Base-by-base conservation (phyloP, 2,329 filamentous ascomycete genomes). In the Beauveria rudraprayagi region DNA sequence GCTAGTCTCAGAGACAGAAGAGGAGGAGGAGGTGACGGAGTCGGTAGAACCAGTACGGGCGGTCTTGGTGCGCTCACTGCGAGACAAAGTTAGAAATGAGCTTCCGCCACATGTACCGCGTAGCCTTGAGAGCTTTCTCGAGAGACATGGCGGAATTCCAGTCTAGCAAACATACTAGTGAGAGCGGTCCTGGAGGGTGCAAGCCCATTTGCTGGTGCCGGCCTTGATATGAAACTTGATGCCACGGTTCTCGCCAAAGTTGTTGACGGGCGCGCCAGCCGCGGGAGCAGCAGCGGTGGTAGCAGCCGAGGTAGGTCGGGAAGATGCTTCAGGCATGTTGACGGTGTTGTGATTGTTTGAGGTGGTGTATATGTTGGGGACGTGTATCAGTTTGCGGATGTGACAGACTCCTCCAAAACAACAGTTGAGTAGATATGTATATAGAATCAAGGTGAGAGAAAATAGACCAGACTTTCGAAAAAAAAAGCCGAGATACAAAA, bases 151-250 rank as follows among this genome's bases (percentile, higher is more conserved):
- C 16, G 17, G 19, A 34, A 50, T 28, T 17, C 3, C 37, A 28
- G 17, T 19, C 26, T 43, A 10, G 10, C 17, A 3, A 41, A 71
- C 77, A 63, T 75, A 80, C 78, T 79, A 78, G 14, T 69, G 60
- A 63, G 67, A 62, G 60, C 78, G 76, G 69, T 80, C 77, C 63
- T 78, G 73, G 5, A 80, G 68, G 22, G 73, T 74, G 69, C 77
- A 80, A 46, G 68, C 57, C 67, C 72, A 76, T 52, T 68, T 70
- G 53, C 70, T 64, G 66, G 72, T 70, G 63, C 77, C 77, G 46
- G 78, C 72, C 70, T 74, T 75, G 70, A 81, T 75, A 52, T 76
- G 68, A 71, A 81, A 81, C 69, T 73, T 73, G 72, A 81, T 72
- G 62, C 72, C 75, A 62, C 66, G 70, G 66, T 70, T 72, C 63